Conservation (phyloP, 169 alveolate species). For the Cryptosporidium meleagridis region DNA sequence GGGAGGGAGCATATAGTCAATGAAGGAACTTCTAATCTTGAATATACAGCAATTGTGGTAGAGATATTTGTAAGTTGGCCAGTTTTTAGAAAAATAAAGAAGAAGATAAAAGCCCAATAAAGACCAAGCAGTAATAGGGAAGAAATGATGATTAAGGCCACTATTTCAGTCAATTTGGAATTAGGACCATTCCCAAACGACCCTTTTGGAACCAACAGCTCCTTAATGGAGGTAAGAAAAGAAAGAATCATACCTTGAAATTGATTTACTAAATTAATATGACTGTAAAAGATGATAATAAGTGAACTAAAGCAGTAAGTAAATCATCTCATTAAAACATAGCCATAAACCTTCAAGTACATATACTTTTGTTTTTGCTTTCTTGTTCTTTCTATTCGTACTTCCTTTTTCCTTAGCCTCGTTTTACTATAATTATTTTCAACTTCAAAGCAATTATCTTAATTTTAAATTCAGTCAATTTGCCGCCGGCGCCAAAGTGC, state of each 20-base stretch:
- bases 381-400: not conserved
- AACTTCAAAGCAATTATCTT: not conserved
- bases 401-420: not conserved
- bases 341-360: not conserved
- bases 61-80: constrained; percentile 64
- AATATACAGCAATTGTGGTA: constrained; percentile 63
- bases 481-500: constrained; percentile 66
- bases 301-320: not conserved
- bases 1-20: constrained; percentile 71
- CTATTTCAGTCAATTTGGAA: constrained; percentile 51
- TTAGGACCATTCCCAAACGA: constrained; percentile 66
- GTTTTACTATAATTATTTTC: not conserved
- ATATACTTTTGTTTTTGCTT: not conserved
- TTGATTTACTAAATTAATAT: not conserved
- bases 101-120: constrained; percentile 61
- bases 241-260: not conserved
- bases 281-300: not conserved
- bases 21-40: constrained; percentile 59
- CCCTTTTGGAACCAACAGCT: constrained; percentile 54
- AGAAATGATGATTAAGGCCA: constrained; percentile 45
- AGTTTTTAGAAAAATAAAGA: constrained; percentile 50
- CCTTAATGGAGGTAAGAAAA: constrained; percentile 5
- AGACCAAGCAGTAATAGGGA: constrained; percentile 27
- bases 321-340: not conserved
- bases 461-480: not conserved